A percentile compares a stretch with the other conserved stretches of the same genome.
phyloP scores from a whole-genome alignment of 257 asterid genomes.

The Gynochthodes officinalis region DNA sequence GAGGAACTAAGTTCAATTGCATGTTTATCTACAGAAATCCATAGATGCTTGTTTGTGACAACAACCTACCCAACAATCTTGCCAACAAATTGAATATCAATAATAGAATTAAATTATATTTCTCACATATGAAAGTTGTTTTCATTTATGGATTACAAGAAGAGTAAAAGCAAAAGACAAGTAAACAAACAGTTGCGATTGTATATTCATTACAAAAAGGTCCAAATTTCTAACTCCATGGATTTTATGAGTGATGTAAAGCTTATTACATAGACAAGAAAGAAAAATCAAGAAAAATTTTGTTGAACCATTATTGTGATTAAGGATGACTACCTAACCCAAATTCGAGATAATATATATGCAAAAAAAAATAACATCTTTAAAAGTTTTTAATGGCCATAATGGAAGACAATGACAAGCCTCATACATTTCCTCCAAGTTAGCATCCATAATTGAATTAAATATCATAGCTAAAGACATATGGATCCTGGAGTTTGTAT shows the following conservation, averaged over 20 bases:
- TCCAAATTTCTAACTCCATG: no score
- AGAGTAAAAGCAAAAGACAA: no score
- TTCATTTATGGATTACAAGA: not conserved
- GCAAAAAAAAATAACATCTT: not conserved
- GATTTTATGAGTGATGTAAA: no score
- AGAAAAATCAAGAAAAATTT: no score
- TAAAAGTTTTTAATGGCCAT: no score
- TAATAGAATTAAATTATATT: not conserved
- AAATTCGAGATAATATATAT: not conserved
- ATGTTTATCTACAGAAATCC: constrained; percentile 66
- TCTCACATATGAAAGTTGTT: not conserved
- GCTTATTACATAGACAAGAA: no score
- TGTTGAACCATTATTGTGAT: no score
- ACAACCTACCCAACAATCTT: constrained; percentile 91
- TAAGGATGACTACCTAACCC: not conserved
- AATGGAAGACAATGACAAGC: constrained; percentile 13
- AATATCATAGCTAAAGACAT: not conserved
- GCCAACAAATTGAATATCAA: constrained; percentile 21
- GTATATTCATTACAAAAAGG: no score
- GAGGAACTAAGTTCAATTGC: constrained; percentile 39
- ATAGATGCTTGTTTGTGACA: constrained; percentile 81
- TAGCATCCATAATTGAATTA: constrained; percentile 61
- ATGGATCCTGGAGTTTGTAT: not conserved
- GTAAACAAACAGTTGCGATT: no score
- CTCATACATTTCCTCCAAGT: constrained; percentile 91